phyloP scores from a whole-genome alignment of 139 green algal genomes.

The Chlamydomonas asymmetrica region DNA sequence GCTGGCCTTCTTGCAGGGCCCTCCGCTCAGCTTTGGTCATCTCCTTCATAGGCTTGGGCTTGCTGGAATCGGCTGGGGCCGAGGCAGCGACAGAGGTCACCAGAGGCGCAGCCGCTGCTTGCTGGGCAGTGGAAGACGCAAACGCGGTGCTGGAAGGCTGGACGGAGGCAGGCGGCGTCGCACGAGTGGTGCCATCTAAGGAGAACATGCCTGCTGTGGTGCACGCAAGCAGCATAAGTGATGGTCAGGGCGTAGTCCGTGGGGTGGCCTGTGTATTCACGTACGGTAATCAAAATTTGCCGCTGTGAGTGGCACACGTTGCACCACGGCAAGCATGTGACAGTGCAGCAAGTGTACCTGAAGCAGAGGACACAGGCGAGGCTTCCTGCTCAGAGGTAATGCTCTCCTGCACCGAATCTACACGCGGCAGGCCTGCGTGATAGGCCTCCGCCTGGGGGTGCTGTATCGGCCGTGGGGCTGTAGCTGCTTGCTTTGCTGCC shows the following conservation, averaged over 20 bases:
- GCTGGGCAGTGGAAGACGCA: too few relatives aligned
- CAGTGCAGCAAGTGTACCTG: too few relatives aligned
- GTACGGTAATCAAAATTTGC: too few relatives aligned
- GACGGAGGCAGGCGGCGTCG: too few relatives aligned
- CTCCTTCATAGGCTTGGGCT: slow-evolving; percentile 45
- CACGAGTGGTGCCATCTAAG: slow-evolving; percentile 4
- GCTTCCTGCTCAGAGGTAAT: slow-evolving; percentile 12
- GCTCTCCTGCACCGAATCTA: slow-evolving; percentile 16
- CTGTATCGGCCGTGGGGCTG: slow-evolving; percentile 23
- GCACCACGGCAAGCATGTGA: too few relatives aligned
- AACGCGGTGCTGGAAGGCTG: too few relatives aligned
- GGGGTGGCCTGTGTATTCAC: too few relatives aligned
- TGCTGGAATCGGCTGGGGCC: neutral
- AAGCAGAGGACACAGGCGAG: slow-evolving; percentile 14
- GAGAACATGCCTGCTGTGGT: slow-evolving; percentile 20
- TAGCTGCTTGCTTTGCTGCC: too few relatives aligned
- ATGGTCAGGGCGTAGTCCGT: too few relatives aligned
- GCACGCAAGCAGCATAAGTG: too few relatives aligned
- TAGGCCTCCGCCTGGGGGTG: slow-evolving; percentile 21
- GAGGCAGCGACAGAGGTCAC: neutral
- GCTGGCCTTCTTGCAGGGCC: slow-evolving; percentile 78
- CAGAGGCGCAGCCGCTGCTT: neutral
- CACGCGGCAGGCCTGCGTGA: slow-evolving; percentile 13
- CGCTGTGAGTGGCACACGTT: too few relatives aligned
- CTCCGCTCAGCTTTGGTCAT: slow-evolving; percentile 80